These are phyloP conservation scores for Trichoderma sp. DNA, from an alignment of 2,329 filamentous ascomycete species.

Conservation along the genomic window DNA sequence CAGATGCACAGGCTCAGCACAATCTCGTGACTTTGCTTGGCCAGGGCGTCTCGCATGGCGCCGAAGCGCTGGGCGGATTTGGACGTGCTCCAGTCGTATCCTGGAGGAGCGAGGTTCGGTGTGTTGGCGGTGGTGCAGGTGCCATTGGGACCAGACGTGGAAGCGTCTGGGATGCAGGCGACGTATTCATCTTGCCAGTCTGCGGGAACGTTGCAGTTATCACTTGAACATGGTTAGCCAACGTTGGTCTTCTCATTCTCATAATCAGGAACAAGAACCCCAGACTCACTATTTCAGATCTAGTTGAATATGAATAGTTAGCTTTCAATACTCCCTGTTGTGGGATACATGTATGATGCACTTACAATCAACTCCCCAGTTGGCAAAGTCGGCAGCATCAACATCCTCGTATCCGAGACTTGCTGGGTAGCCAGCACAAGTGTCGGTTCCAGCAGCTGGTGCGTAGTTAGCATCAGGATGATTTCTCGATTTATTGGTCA, in stretches of 20 bases:
- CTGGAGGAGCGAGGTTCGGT: constrained; percentile 21
- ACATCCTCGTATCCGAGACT: constrained; percentile 55
- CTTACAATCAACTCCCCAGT: constrained; percentile 58
- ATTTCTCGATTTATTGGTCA: not conserved
- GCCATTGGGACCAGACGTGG: constrained; percentile 16
- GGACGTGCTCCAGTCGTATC: constrained; percentile 29
- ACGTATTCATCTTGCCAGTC: constrained; percentile 39
- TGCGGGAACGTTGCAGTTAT: constrained; percentile 50
- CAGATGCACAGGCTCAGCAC: constrained; percentile 54
- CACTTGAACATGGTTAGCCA: constrained; percentile 27
- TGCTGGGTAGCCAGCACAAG: constrained; percentile 38
- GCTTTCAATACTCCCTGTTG: not conserved
- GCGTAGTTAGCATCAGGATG: not conserved
- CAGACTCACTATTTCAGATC: constrained; percentile 22
- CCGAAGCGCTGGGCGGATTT: constrained; percentile 43
- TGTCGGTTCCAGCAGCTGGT: constrained; percentile 24
- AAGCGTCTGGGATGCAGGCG: constrained; percentile 27
- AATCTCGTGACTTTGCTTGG: constrained; percentile 44
- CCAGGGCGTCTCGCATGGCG: constrained; percentile 52
- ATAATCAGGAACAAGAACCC: not conserved
- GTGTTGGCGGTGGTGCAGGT: constrained; percentile 16
- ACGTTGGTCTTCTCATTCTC: not conserved
- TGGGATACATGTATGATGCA: not conserved
- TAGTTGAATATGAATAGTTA: not conserved
- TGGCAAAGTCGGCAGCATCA: constrained; percentile 57